Evolutionary conservation across 345 rosid species (phyloP).

Genomic region (Pistacia atlantica): DNA sequence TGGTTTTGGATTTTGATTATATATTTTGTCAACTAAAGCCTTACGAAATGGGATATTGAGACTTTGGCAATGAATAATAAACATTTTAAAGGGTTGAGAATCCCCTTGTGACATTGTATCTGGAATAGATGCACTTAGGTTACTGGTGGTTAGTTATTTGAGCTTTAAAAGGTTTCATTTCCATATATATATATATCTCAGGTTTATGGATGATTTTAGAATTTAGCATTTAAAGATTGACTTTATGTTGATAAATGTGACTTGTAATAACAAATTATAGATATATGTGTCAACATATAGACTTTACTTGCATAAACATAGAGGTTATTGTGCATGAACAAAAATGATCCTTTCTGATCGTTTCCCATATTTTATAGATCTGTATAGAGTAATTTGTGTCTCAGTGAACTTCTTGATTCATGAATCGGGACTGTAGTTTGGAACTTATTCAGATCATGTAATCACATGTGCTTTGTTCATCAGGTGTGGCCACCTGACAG

Average conservation of each 20-base stretch:
- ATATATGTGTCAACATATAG: no score
- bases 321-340: not conserved
- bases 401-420: not conserved
- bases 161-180: no score
- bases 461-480: not conserved
- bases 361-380: not conserved
- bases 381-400: not conserved
- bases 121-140: no score
- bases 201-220: no score
- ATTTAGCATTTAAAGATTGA: no score
- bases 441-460: not conserved
- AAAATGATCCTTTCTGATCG: not conserved
- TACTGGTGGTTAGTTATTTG: not conserved
- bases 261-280: no score
- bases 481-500: constrained; percentile 75
- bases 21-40: not conserved
- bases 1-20: not conserved
- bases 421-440: not conserved
- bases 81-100: not conserved
- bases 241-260: no score
- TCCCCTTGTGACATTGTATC: not conserved
- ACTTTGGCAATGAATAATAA: not conserved
- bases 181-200: no score
- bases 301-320: not conserved
- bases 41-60: not conserved